Evolutionary conservation across 1,284 basidiomycete genomes (phyloP), one percentile per base, ranked within the genome.

Genomic region (Ustilago trichophora): DNA sequence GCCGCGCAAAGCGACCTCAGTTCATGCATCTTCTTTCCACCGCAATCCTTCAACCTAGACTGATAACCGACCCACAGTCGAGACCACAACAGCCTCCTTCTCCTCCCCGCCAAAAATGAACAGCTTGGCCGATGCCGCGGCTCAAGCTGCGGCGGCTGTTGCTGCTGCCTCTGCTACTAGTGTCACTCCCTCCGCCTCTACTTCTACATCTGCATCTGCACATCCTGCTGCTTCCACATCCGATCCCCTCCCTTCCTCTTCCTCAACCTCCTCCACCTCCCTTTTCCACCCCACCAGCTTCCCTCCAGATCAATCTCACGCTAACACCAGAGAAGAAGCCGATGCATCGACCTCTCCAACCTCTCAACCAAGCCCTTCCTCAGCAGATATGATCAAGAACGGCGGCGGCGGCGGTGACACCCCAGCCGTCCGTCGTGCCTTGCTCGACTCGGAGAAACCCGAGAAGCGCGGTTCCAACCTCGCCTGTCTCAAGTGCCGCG

Each of bases 391-490:
- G 54, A 45, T 10, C 59, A 63, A 53, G 26, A n/a, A 29, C 16
- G 45, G n/a, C 26, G 45, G 45, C 24, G 64, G 60, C 19, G 60
- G n/a, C n/a, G n/a, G n/a, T n/a, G n/a, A n/a, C n/a, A n/a, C n/a
- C n/a, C n/a, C 64, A 9, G 53, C 64, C 5, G 26, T 56, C 12
- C 56, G 57, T 10, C 52, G 64, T 27, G 66, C 66, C 2, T 29
- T 70, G 38, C 53, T 65, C 31, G 67, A 70, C 25, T 24, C 56
- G 7, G 67, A 70, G 27, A 70, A 56, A 35, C 67, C 67, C 25
- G 62, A 65, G 22, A 70, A 70, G 51, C 67, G 67, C 26, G 67
- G 67, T 22, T 65, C 62, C 29, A 70, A 70, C 19, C 54, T 70
- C 10, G 67, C 67, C 9, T 70, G 67, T 26, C 52, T 70, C 44